These are phyloP conservation scores for Triticum monococcum DNA, from an alignment of 176 grass and related monocot species.

Conservation along the genomic window DNA sequence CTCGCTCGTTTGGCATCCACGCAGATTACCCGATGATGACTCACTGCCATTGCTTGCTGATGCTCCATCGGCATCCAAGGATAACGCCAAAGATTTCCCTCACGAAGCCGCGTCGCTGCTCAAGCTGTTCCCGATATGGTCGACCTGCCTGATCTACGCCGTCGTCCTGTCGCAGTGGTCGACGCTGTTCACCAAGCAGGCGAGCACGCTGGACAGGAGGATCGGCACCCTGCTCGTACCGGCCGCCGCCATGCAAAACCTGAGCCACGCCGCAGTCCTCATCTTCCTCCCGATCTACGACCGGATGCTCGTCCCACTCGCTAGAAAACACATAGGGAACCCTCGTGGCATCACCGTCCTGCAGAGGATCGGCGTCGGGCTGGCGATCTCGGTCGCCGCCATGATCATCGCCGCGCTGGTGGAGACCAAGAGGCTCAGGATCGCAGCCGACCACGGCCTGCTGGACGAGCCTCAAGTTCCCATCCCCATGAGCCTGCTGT, in stretches of 20 bases:
- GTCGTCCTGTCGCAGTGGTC: neutral
- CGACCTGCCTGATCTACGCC: constrained; percentile 36
- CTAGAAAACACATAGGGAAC: neutral
- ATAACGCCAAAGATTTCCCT: neutral
- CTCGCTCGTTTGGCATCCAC: neutral
- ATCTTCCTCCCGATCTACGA: constrained; percentile 50
- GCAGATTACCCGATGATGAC: neutral
- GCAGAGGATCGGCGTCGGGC: constrained; percentile 47
- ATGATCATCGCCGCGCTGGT: constrained; percentile 31
- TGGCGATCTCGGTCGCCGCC: constrained; percentile 26
- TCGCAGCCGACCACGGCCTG: constrained; percentile 30
- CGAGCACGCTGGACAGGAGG: constrained; percentile 36
- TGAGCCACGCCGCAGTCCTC: constrained; percentile 18
- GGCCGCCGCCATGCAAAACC: constrained; percentile 17
- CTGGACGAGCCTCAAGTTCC: constrained; percentile 27
- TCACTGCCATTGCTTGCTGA: neutral
- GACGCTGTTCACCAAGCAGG: constrained; percentile 56
- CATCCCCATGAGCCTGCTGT: constrained; percentile 42
- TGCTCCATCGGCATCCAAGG: neutral
- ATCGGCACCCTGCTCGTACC: constrained; percentile 29
- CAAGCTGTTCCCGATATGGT: constrained; percentile 49
- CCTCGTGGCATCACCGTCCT: constrained; percentile 51
- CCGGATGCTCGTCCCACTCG: constrained; percentile 34
- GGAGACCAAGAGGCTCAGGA: constrained; percentile 41
- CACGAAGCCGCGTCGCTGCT: neutral